Evolutionary conservation across 176 grass and related monocot species (phyloP).

Genomic region (Thalia dealbata): DNA sequence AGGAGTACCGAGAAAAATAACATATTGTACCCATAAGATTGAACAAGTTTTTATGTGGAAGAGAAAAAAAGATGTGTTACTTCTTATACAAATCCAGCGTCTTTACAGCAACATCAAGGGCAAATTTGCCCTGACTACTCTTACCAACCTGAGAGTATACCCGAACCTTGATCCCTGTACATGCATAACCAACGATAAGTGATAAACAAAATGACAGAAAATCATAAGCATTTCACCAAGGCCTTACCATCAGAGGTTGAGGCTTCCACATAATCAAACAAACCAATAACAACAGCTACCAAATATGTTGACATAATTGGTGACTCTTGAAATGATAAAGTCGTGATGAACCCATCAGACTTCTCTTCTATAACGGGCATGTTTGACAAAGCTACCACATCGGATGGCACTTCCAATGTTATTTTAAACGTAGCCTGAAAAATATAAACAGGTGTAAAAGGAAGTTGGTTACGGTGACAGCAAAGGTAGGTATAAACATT

Average conservation of each 20-base stretch:
- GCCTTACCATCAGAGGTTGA: slow-evolving; percentile 52
- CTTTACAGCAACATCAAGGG: slow-evolving; percentile 82
- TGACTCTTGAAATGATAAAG: slow-evolving; percentile 65
- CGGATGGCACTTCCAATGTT: slow-evolving; percentile 68
- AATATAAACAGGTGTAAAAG: background rate
- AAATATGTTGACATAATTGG: slow-evolving; percentile 98
- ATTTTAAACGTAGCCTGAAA: slow-evolving; percentile 85
- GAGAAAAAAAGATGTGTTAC: slow-evolving; percentile 29
- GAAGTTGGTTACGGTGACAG: background rate
- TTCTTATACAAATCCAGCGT: slow-evolving; percentile 87
- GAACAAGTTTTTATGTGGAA: too few species aligned
- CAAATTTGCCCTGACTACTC: slow-evolving; percentile 80
- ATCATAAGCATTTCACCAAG: slow-evolving; percentile 22
- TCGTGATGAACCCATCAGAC: slow-evolving; percentile 58
- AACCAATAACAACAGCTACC: slow-evolving; percentile 76
- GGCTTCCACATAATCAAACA: slow-evolving; percentile 84
- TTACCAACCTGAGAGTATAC: slow-evolving; percentile 90
- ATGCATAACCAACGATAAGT: background rate
- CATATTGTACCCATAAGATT: too few species aligned
- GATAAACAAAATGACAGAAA: background rate
- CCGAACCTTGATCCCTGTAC: slow-evolving; percentile 60
- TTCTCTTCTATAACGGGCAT: slow-evolving; percentile 87
- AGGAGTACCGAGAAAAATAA: background rate
- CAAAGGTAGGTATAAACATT: background rate
- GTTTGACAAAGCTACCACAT: slow-evolving; percentile 78